Evolutionary conservation across 768 basidiomycete species (phyloP), one percentile per base, ranked within the genome.

Genomic region (Sporobolomyces roseus): DNA sequence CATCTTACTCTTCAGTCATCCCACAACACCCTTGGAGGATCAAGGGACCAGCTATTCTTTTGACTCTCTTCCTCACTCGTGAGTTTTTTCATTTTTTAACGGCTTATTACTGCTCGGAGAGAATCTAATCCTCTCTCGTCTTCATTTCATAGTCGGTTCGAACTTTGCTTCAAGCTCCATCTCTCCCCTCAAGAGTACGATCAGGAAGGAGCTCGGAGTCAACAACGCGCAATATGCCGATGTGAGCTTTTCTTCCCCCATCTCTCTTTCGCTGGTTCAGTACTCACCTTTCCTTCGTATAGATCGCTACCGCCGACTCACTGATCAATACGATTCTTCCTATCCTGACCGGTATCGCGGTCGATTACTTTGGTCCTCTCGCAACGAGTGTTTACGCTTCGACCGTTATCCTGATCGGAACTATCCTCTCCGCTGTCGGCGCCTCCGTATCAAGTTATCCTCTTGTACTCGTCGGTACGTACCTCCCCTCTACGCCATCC

Each of bases 291-390:
- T 16, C 35, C 6, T 30, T 48, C n/a, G 49, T 6, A 21, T 54
- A 68, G 67, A 45, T 69, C 50, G 45, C 55, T 17, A 59, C 62
- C 21, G 56, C 62, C 4, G 51, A 50, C 35, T 27, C 21, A 8
- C 58, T 69, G n/a, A 54, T 69, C 62, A 69, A 69, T 51, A 69
- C 68, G 1, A 35, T 69, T 41, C 23, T 69, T 14, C 68, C 68
- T 2, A 58, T 69, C 25, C 10, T 69, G 1, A 60, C 50, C 1
- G 68, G 68, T 12, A 32, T 60, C 33, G 33, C 49, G 3, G 59
- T 69, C 41, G 68, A 69, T 35, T 69, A 61, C 58, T 64, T 43
- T 21, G 68, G 68, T 2, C 56, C 68, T 14, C 3, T 64, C 17
- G 25, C 51, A 8, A 21, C 32, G 13, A 43, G 38, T 13, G 0